Conservation (phyloP, 2,329 filamentous ascomycete genomes). For the Penicillium olsonii region DNA sequence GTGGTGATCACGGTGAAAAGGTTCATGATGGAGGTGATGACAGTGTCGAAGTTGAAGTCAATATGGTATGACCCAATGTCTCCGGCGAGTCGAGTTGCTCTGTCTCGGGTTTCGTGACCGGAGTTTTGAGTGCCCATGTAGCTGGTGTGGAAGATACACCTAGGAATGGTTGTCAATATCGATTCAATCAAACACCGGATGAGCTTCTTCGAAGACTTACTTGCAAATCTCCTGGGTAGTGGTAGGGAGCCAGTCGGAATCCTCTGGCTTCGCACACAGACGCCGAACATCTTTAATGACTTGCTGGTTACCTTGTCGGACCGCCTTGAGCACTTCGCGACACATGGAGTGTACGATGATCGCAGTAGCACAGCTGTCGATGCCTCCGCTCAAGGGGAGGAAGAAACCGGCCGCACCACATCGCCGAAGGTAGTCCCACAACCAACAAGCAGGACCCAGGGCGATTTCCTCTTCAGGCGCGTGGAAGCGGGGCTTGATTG, state of each 20-base stretch:
- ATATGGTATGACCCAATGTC: constrained; percentile 72
- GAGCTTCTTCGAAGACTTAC: constrained; percentile 12
- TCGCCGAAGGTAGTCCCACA: constrained; percentile 53
- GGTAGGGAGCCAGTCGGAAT: constrained; percentile 53
- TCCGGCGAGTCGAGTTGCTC: constrained; percentile 61
- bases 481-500: constrained; percentile 56
- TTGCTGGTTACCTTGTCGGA: constrained; percentile 42
- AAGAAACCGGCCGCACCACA: constrained; percentile 41
- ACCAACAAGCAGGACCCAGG: constrained; percentile 63
- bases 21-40: constrained; percentile 61
- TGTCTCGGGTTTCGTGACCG: constrained; percentile 64
- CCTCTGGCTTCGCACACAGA: constrained; percentile 53
- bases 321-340: constrained; percentile 37
- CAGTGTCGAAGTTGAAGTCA: constrained; percentile 71
- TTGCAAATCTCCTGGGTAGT: constrained; percentile 62
- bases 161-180: neutral
- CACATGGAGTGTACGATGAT: constrained; percentile 46
- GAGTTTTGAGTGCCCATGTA: constrained; percentile 73
- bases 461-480: constrained; percentile 68
- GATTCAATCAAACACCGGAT: neutral
- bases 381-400: constrained; percentile 42
- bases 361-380: constrained; percentile 42
- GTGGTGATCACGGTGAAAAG: constrained; percentile 60
- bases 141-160: constrained; percentile 60
- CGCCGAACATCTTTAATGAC: constrained; percentile 57